A percentile compares a stretch with the other conserved stretches of the same genome.
These are phyloP conservation scores for Rasamsonia emersonii DNA, from an alignment of 2,329 filamentous ascomycete genomes.

Conservation along the genomic window DNA sequence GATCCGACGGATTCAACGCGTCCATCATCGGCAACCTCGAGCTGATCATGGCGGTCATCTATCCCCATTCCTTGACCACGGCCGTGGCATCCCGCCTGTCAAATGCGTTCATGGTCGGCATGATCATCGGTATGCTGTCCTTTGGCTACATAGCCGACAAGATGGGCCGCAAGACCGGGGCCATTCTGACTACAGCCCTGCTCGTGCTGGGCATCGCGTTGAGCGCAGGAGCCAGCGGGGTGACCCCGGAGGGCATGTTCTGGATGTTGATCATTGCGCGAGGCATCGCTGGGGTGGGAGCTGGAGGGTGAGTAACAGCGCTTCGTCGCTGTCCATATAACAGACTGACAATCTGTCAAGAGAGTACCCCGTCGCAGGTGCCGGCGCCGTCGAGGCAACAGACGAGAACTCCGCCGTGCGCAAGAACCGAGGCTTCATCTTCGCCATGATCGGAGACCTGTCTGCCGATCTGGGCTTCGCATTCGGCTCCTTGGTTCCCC, in stretches of 20 bases:
- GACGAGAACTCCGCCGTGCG: slow-evolving; percentile 41
- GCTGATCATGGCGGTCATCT: too few species aligned
- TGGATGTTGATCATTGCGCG: slow-evolving; percentile 33
- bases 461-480: slow-evolving; percentile 45
- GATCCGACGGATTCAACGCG: slow-evolving; percentile 28
- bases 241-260: slow-evolving; percentile 23
- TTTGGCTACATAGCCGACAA: slow-evolving; percentile 46
- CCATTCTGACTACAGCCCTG: slow-evolving; percentile 40
- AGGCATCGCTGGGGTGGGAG: slow-evolving; percentile 38
- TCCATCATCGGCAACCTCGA: slow-evolving; percentile 27
- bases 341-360: slow-evolving; percentile 6
- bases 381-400: slow-evolving; percentile 41
- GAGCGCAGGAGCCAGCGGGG: slow-evolving; percentile 39
- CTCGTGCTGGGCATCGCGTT: slow-evolving; percentile 41
- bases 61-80: too few species aligned
- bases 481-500: slow-evolving; percentile 41
- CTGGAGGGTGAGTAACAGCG: slow-evolving; percentile 25
- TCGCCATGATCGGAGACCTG: slow-evolving; percentile 47
- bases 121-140: slow-evolving; percentile 48
- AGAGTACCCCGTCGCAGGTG: slow-evolving; percentile 48
- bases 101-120: slow-evolving; percentile 50
- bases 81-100: slow-evolving; percentile 44
- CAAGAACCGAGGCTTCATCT: slow-evolving; percentile 46
- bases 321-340: too few species aligned
- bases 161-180: slow-evolving; percentile 42